A percentile compares a stretch with the other conserved stretches of the same genome.
Conservation (phyloP, 257 asterid genomes). For the Rubia yunnanensis region DNA sequence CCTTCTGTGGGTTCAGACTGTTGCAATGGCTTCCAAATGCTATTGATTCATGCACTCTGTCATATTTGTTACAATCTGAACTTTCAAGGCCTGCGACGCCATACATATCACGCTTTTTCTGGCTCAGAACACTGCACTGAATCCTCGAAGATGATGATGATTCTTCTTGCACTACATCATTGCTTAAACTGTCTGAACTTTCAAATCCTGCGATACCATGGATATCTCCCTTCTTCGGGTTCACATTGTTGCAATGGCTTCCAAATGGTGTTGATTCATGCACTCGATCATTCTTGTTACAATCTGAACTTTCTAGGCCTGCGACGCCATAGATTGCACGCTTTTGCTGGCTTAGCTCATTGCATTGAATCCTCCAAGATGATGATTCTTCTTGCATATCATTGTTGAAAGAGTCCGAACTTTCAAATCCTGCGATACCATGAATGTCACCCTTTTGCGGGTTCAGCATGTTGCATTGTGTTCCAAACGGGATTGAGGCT, state of each 20-base stretch:
- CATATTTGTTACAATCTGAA: constrained; percentile 13
- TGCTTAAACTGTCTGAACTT: neutral
- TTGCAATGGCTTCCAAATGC: constrained; percentile 14
- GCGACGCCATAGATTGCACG: neutral
- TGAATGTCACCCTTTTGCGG: neutral
- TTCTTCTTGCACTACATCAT: neutral
- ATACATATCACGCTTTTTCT: neutral
- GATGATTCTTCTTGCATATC: neutral
- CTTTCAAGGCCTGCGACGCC: neutral
- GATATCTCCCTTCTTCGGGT: neutral
- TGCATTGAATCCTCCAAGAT: neutral
- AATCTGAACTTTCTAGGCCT: neutral
- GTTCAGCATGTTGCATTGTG: neutral
- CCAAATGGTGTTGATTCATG: neutral
- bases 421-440: neutral
- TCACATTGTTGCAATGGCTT: neutral
- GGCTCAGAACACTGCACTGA: neutral
- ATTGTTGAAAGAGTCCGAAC: neutral
- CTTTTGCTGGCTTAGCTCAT: neutral
- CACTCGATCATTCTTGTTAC: neutral
- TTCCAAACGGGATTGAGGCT: neutral
- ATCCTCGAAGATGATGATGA: neutral
- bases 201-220: neutral
- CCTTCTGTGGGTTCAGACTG: constrained; percentile 15
- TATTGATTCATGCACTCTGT: constrained; percentile 15